Base-by-base conservation (phyloP, 345 rosid species). In the Turritis glabra region DNA sequence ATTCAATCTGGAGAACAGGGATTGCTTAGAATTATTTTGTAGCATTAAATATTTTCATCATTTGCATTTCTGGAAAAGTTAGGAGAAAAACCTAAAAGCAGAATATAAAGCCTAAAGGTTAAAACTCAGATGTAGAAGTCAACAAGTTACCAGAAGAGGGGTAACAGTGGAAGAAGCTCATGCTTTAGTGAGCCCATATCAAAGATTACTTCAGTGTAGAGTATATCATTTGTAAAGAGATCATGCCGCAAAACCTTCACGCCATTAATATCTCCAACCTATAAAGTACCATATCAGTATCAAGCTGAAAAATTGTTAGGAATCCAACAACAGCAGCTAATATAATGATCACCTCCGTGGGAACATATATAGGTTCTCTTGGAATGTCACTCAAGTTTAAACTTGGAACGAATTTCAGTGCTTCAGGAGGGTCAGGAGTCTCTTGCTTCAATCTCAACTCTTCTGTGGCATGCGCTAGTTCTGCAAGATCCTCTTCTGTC, bases 391-490 rank as follows among this genome's bases (percentile, higher is more conserved):
- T 18, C 40, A 94, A 80, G 63, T 81, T 82, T 29, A 91, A 88
- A 82, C 96, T 77, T 43, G 97, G 97, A 72, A 92, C 93, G 54
- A 83, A 63, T 85, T 74, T 86, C 64, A 94, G 80, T 65, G 96
- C 96, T 83, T 91, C 93, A 13, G 96, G 93, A 77, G 98, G 87
- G 35, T 94, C 97, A 57, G 96, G 98, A 77, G 97, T 91, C 82
- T 91, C 97, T 77, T 91, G 97, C 84, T 86, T 91, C 80, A 90
- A 73, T 75, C 83, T 87, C 73, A 90, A 85, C 79, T 88, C 96
- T 75, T 87, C 84, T 1, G 98, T 94, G 8, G 96, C 90, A 74
- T 89, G 87, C 8, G 89, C 90, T 66, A 94, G 83, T 81, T 92
- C 96, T 33, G 93, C 93, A 74, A 92, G 90, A 84, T 94, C 97